Evolutionary conservation across 1,139 yeast species (phyloP).

Genomic region (Taphrina sp.): DNA sequence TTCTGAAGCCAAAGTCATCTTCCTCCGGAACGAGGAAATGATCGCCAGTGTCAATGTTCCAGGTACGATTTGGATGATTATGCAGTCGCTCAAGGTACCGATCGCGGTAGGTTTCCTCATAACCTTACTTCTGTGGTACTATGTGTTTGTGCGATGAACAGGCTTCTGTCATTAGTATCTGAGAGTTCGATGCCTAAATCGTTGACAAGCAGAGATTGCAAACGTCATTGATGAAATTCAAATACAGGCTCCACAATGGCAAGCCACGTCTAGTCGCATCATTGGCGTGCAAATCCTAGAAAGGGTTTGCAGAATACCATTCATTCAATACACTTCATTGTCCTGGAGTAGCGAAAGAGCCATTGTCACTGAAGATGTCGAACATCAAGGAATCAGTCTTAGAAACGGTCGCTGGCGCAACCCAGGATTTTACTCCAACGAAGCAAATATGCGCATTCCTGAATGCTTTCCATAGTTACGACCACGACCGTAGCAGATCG

Average conservation of each 20-base stretch:
- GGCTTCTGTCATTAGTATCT: too few species aligned
- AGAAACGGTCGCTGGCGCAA: constrained; percentile 19
- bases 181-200: too few species aligned
- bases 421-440: constrained; percentile 28
- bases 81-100: constrained; percentile 6
- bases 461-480: constrained; percentile 33
- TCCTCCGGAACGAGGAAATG: constrained; percentile 54
- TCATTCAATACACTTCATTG: neutral
- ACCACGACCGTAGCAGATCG: constrained; percentile 26
- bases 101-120: too few species aligned
- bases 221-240: too few species aligned
- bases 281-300: too few species aligned
- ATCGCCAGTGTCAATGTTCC: constrained; percentile 25
- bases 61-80: constrained; percentile 1
- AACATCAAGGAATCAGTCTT: constrained; percentile 18
- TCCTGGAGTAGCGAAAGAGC: neutral
- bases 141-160: too few species aligned
- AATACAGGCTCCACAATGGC: too few species aligned
- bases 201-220: too few species aligned
- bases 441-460: constrained; percentile 27
- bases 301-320: neutral
- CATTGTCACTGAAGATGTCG: constrained; percentile 6
- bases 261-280: too few species aligned
- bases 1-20: constrained; percentile 65
- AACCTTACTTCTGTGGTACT: too few species aligned